Evolutionary conservation across 73 alveolate genomes (phyloP).

Genomic region (Tetrahymena elliotti): DNA sequence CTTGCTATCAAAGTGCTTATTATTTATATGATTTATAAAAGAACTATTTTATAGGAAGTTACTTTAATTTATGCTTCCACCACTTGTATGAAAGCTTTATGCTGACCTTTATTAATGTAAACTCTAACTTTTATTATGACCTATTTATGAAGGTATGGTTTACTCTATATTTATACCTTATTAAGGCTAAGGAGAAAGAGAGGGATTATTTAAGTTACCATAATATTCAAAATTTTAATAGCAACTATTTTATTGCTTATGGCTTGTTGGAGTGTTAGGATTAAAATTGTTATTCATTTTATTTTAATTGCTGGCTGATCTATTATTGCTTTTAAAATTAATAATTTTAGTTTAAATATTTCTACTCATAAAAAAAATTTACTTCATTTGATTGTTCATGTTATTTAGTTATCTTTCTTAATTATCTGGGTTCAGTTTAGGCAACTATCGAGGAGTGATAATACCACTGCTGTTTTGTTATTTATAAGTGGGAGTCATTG

Average conservation of each 20-base stretch:
- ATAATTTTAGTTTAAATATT: no score
- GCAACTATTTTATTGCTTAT: neutral
- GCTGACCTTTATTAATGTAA: neutral
- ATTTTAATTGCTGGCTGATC: neutral
- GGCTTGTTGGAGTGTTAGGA: neutral
- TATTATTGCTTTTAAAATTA: neutral
- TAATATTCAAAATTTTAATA: neutral
- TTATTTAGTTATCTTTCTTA: neutral
- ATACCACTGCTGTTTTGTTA: neutral
- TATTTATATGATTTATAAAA: neutral
- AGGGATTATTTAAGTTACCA: neutral
- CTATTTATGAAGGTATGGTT: neutral
- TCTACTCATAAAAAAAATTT: neutral
- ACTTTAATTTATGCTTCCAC: neutral
- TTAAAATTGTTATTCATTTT: neutral
- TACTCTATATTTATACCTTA: neutral
- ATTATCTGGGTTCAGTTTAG: neutral
- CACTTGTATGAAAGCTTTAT: neutral
- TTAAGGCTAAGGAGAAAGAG: neutral
- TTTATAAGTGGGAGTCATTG: neutral
- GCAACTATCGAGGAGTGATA: neutral
- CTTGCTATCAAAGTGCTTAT: neutral
- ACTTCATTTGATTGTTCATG: neutral
- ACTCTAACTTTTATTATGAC: neutral
- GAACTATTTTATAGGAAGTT: neutral